phyloP scores from a whole-genome alignment of 2,329 filamentous ascomycete genomes.

The Beauveria caledonica region DNA sequence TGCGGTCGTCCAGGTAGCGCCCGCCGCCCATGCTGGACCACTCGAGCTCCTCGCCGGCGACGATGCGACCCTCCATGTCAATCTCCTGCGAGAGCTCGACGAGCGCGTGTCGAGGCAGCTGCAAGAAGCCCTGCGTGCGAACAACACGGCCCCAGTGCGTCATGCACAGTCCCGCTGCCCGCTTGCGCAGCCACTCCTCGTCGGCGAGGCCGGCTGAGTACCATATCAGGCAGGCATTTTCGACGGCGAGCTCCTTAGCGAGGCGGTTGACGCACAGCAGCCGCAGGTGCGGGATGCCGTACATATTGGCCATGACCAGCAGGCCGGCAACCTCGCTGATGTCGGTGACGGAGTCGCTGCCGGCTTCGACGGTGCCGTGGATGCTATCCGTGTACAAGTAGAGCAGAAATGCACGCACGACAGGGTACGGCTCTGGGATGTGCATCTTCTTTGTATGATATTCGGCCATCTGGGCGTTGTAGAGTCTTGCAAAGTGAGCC shows the following conservation, averaged over 20 bases:
- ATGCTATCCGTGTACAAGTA: conserved; percentile 97
- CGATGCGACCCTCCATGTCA: conserved; percentile 82
- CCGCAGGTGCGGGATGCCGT: conserved; percentile 90
- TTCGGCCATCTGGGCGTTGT: conserved; percentile 91
- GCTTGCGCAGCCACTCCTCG: conserved; percentile 87
- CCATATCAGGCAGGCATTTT: conserved; percentile 94
- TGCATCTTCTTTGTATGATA: conserved; percentile 97
- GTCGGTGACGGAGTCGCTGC: conserved; percentile 63
- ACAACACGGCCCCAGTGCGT: conserved; percentile 93
- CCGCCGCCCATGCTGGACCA: conserved; percentile 38
- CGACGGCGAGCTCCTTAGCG: conserved; percentile 83
- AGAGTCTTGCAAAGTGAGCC: conserved; percentile 91
- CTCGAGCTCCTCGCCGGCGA: conserved; percentile 76
- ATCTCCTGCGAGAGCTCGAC: conserved; percentile 92
- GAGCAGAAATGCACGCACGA: conserved; percentile 89
- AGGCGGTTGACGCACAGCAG: conserved; percentile 86
- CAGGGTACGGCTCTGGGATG: conserved; percentile 90
- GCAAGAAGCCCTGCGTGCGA: conserved; percentile 77
- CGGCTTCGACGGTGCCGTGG: conserved; percentile 39
- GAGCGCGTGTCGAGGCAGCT: conserved; percentile 67
- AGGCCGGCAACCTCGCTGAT: conserved; percentile 86
- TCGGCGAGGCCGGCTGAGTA: conserved; percentile 83
- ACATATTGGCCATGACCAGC: conserved; percentile 95
- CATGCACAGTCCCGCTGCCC: conserved; percentile 82
- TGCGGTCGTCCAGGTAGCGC: conserved; percentile 41